Evolutionary conservation across 176 grass and related monocot species (phyloP).

Genomic region (Secale cereale): DNA sequence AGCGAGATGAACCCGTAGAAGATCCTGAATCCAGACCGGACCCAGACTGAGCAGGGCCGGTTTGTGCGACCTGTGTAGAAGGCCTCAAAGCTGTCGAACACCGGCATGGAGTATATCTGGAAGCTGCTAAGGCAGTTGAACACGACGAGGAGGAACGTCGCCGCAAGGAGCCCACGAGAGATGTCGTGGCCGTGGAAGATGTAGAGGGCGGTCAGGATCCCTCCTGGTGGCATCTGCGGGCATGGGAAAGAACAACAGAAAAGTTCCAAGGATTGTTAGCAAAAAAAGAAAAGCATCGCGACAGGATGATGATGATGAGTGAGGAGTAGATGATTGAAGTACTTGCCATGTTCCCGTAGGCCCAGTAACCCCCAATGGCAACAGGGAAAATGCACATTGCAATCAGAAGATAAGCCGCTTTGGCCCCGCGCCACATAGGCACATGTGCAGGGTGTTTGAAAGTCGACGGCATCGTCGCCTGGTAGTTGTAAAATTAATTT

Average conservation of each 20-base stretch:
- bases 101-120: constrained; percentile 99
- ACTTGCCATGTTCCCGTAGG: constrained; percentile 95
- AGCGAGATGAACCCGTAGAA: constrained; percentile 90
- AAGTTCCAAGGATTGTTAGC: constrained; percentile 18
- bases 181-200: constrained; percentile 81
- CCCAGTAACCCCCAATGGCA: constrained; percentile 91
- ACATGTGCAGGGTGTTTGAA: constrained; percentile 96
- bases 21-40: constrained; percentile 75
- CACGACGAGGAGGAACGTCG: constrained; percentile 82
- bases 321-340: constrained; percentile 16
- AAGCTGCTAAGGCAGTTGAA: constrained; percentile 98
- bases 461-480: constrained; percentile 97
- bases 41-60: constrained; percentile 84
- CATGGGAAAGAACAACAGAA: constrained; percentile 21
- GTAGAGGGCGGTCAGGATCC: constrained; percentile 81
- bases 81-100: constrained; percentile 93
- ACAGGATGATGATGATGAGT: not conserved
- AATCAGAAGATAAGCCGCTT: constrained; percentile 77
- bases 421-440: constrained; percentile 96
- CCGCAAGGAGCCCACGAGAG: constrained; percentile 57
- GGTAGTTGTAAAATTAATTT: constrained; percentile 20
- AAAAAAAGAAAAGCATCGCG: not conserved
- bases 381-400: constrained; percentile 93
- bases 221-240: constrained; percentile 78
- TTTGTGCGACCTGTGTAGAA: constrained; percentile 89